Evolutionary conservation across 2,329 filamentous ascomycete species (phyloP).

Genomic region (Aspergillus udagawae): DNA sequence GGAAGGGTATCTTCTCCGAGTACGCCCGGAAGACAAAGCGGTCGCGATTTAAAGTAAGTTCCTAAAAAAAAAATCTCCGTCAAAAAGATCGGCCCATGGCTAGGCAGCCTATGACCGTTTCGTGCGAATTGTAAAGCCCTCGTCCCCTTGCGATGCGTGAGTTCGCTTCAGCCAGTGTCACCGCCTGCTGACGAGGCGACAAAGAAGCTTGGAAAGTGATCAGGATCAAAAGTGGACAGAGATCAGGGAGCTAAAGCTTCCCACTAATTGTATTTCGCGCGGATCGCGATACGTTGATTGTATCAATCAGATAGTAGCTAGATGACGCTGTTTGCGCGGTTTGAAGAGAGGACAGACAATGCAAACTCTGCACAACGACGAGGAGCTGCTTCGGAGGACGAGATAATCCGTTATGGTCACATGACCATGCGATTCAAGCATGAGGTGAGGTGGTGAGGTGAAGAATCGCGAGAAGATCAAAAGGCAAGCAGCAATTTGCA

Average conservation of each 20-base stretch:
- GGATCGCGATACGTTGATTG: conserved; percentile 14
- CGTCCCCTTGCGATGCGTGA: not conserved
- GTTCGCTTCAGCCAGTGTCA: not conserved
- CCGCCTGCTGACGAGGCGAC: not conserved
- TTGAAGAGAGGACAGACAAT: conserved; percentile 40
- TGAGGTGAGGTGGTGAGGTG: too few relatives aligned
- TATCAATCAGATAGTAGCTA: conserved; percentile 22
- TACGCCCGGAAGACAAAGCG: not conserved
- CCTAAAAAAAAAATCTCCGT: not conserved
- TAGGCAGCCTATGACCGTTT: not conserved
- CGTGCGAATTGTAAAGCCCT: not conserved
- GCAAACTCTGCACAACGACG: conserved; percentile 35
- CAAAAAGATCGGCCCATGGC: not conserved
- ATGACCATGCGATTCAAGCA: not conserved
- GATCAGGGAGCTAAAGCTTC: conserved; percentile 6
- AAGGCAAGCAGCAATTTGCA: not conserved
- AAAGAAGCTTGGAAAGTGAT: not conserved
- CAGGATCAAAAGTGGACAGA: not conserved
- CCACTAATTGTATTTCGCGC: conserved; percentile 6
- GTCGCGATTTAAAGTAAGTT: not conserved
- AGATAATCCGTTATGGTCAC: not conserved
- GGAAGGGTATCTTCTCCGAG: not conserved
- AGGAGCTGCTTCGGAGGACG: not conserved
- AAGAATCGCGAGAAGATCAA: too few relatives aligned
- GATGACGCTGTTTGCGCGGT: conserved; percentile 36